Evolutionary conservation across 2,329 filamentous ascomycete genomes (phyloP), one percentile per base, ranked within the genome.

Genomic region (Pseudogymnoascus sp.): DNA sequence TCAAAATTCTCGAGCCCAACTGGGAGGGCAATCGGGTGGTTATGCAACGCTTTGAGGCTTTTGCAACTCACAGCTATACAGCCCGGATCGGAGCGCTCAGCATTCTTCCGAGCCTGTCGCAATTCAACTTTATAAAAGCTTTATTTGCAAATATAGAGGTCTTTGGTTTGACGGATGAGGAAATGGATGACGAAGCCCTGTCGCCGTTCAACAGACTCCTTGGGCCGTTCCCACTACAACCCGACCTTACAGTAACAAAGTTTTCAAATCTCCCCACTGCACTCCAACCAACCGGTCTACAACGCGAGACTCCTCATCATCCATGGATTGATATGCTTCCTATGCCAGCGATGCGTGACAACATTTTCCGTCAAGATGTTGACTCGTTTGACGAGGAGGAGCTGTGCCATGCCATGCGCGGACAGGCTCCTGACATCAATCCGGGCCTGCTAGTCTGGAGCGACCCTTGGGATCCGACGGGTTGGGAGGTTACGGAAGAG

Each of bases 401-500:
- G 7, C 63, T 74, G 33, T 75, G 73, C 42, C 46, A 62, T 11
- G 73, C 74, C 59, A 59, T 71, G 15, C 59, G 69, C 31, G 61
- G 71, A 72, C 61, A 72, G 69, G 7, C 70, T 69, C 59, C 64
- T 70, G 19, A 68, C 71, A 19, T 65, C 59, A 61, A 63, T 7
- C 69, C 68, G 7, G 73, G 74, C 4, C 17, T 75, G 7, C 67
- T 79, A 2, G 70, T 78, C 2, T 79, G 77, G 77, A 72, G 74
- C 6, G 67, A 73, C 53, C 70, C 74, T 1, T 75, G 73, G 69
- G 71, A 72, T 60, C 64, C 69, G 3, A 33, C 59, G 7, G 73
- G 70, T 19, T 78, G 76, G 76, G 75, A 78, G 65, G 70, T 76
- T 11, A 75, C 72, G 1, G 72, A 73, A 60, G 70, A 64, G 0